These are phyloP conservation scores for Pezicula neosporulosa DNA, from an alignment of 2,329 filamentous ascomycete genomes.

Conservation along the genomic window DNA sequence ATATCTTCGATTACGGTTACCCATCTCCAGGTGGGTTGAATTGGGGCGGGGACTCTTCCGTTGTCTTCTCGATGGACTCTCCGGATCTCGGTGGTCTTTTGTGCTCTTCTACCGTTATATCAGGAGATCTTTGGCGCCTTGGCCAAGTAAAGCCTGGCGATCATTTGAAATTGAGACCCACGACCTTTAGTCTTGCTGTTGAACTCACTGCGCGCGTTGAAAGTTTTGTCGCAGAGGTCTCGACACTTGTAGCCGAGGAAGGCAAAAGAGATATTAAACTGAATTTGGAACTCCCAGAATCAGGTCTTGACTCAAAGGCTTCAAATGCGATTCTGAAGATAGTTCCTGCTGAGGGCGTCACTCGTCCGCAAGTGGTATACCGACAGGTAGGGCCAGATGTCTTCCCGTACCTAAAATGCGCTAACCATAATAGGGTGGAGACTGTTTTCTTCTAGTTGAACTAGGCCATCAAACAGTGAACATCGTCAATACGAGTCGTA, in stretches of 20 bases:
- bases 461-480: slow-evolving; percentile 14
- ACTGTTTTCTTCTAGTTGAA: slow-evolving; percentile 13
- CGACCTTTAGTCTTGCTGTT: slow-evolving; percentile 49
- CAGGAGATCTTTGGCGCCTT: slow-evolving; percentile 57
- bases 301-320: background rate
- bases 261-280: slow-evolving; percentile 1
- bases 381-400: slow-evolving; percentile 9
- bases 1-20: slow-evolving; percentile 58
- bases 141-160: slow-evolving; percentile 60
- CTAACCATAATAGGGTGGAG: slow-evolving; percentile 9
- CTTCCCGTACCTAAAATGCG: background rate
- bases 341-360: slow-evolving; percentile 3
- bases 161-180: slow-evolving; percentile 44
- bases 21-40: slow-evolving; percentile 48
- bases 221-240: slow-evolving; percentile 38
- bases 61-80: slow-evolving; percentile 56
- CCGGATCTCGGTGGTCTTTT: slow-evolving; percentile 61
- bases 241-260: slow-evolving; percentile 5
- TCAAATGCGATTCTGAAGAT: slow-evolving; percentile 9
- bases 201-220: slow-evolving; percentile 36
- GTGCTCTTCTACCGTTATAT: slow-evolving; percentile 50
- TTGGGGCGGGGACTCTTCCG: slow-evolving; percentile 58
- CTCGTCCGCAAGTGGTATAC: slow-evolving; percentile 10
- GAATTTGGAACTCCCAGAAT: slow-evolving; percentile 8
- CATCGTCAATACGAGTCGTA: slow-evolving; percentile 10